phyloP scores from a whole-genome alignment of 352 stramenopile species.

The Phytophthora pinifolia region DNA sequence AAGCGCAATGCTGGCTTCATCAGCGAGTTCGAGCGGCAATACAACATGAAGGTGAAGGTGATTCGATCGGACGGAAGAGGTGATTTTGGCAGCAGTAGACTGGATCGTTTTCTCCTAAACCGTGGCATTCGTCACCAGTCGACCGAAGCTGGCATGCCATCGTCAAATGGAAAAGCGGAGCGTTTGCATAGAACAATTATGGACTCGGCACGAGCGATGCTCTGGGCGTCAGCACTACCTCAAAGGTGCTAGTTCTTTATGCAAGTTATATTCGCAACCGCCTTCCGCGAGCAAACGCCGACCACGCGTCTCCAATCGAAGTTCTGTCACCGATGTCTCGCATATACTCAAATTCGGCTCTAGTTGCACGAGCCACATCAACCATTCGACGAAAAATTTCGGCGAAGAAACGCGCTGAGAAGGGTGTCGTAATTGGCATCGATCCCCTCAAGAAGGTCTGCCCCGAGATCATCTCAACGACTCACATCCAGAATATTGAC shows the following conservation, averaged over 20 bases:
- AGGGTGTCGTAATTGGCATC: constrained; percentile 1
- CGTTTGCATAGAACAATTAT: constrained; percentile 2
- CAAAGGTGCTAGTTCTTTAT: constrained; percentile 6
- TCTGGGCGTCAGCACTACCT: background rate
- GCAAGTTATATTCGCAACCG: constrained; percentile 10
- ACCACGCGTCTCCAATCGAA: constrained; percentile 7
- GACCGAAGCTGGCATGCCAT: constrained; percentile 3
- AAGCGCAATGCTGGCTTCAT: constrained; percentile 6
- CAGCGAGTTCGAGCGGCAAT: constrained; percentile 9
- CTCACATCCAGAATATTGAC: constrained; percentile 3
- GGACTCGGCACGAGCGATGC: constrained; percentile 1
- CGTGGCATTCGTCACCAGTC: constrained; percentile 3
- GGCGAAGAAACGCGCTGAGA: constrained; percentile 9
- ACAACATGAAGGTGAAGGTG: background rate
- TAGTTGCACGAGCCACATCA: constrained; percentile 4
- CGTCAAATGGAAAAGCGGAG: constrained; percentile 4
- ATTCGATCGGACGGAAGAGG: constrained; percentile 4
- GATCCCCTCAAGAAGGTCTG: constrained; percentile 4
- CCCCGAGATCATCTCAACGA: background rate
- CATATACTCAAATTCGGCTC: constrained; percentile 12
- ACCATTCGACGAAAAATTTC: background rate
- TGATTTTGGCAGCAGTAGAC: constrained; percentile 3
- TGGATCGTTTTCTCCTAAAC: constrained; percentile 6
- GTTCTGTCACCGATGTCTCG: background rate
- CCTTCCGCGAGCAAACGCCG: constrained; percentile 9